phyloP scores from a whole-genome alignment of 2,329 filamentous ascomycete genomes.

The Knoxdaviesia capensis region DNA sequence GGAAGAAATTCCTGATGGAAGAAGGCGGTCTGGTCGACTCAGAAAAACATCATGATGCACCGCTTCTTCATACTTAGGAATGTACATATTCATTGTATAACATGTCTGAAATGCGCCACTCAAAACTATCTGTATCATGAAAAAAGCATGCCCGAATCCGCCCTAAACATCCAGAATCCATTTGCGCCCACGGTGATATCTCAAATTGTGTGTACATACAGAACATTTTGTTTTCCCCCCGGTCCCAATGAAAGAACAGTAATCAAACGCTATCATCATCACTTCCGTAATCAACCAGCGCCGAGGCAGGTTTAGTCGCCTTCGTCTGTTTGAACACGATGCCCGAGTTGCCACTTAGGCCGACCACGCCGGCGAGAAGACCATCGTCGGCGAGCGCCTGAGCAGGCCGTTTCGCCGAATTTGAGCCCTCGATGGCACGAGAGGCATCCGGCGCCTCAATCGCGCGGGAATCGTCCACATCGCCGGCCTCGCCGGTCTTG shows the following conservation, averaged over 20 bases:
- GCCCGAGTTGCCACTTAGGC: too few species aligned
- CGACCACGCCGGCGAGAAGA: too few species aligned
- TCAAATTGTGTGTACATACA: neutral
- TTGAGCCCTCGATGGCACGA: neutral
- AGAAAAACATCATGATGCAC: neutral
- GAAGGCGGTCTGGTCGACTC: neutral
- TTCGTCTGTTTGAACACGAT: neutral
- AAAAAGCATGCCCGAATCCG: neutral
- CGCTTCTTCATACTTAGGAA: too few species aligned
- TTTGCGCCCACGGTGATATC: neutral
- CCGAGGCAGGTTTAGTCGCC: neutral
- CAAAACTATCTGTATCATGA: neutral
- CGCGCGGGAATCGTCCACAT: neutral
- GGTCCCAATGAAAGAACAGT: neutral
- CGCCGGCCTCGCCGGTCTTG: neutral
- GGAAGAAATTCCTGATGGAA: conserved; percentile 1
- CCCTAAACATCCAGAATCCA: neutral
- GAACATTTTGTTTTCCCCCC: neutral
- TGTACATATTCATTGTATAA: too few species aligned
- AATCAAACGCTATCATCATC: neutral
- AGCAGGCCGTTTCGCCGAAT: neutral
- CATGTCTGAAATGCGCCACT: neutral
- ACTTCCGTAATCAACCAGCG: neutral
- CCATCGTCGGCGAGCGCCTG: too few species aligned
- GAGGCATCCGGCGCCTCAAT: neutral